Base-by-base conservation (phyloP, 1,139 yeast genomes). In the Kodamaea fungicola region DNA sequence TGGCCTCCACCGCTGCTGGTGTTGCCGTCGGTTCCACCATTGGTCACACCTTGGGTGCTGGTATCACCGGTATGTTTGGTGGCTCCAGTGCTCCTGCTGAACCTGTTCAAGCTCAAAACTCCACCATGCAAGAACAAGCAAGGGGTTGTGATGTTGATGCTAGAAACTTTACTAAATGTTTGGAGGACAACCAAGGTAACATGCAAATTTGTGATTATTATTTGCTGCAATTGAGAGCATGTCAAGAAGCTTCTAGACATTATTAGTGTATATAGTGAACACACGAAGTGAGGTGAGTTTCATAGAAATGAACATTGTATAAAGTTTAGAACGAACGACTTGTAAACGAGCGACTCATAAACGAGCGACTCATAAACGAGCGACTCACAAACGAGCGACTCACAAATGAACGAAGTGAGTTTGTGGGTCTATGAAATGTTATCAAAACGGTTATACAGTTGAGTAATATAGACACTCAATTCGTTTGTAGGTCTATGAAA, bases 1-100 rank as follows among this genome's bases (percentile, higher is more conserved):
- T 92, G 97, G 97, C 97, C 24, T 76, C 95, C 32, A 92, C 98
- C 39, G 98, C 98, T 43, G 98, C 97, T 38, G 98, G 98, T 78
- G 98, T 92, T 28, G 98, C 97, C 37, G 97, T 92, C 42, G 98
- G 98, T 55, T 86, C 96, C 40, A 83, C 97, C 46, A 81, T 90
- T 43, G 98, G 98, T 44, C 98, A 92, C 74, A 88, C 97, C 35
- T 53, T 92, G 45, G 97, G 97, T 66, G 95, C 95, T 42, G 97
- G 97, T 54, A 71, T 92, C 52, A 80, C 95, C 38, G 74, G 88
- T 37, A 66, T 92, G 74, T 90, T 92, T 57, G 90, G 95, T 38
- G 74, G 84, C n/a, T 72, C 82, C 26, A 61, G 76, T 28, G 66
- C 76, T 35, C 67, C 80, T 25, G 30, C 28, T 7, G 10, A 24